These are phyloP conservation scores for Typha latifolia DNA, from an alignment of 176 grass and related monocot genomes.

Conservation along the genomic window DNA sequence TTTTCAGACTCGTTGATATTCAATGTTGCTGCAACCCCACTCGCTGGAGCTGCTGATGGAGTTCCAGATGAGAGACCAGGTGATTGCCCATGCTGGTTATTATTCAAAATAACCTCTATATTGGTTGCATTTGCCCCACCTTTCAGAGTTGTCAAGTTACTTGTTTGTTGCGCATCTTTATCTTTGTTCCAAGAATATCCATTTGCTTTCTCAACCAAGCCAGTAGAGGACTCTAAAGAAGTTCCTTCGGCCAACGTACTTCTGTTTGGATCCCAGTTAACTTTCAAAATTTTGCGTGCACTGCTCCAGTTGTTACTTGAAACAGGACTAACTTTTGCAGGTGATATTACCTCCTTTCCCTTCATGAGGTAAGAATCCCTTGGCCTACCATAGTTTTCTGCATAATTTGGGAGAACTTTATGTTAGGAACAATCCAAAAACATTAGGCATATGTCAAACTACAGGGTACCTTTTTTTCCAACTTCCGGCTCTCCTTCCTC, in stretches of 20 bases:
- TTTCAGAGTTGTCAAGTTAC: conserved; percentile 27
- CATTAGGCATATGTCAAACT: conserved; percentile 14
- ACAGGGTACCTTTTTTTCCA: conserved; percentile 49
- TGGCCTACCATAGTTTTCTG: conserved; percentile 43
- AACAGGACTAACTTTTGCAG: conserved; percentile 7
- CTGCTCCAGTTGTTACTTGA: conserved; percentile 41
- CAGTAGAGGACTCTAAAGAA: conserved; percentile 36
- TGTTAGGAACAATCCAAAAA: conserved; percentile 3
- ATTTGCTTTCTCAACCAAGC: conserved; percentile 26
- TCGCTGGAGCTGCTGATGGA: conserved; percentile 16
- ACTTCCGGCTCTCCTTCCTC: conserved; percentile 72
- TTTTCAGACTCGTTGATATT: conserved; percentile 67
- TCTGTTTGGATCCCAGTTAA: conserved; percentile 44
- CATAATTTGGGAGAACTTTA: conserved; percentile 21
- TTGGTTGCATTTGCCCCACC: conserved; percentile 24
- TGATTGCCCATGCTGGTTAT: conserved; percentile 20
- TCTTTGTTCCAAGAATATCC: conserved; percentile 24
- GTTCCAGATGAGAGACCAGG: conserved; percentile 26
- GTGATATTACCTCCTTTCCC: conserved; percentile 45
- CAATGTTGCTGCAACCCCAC: conserved; percentile 19
- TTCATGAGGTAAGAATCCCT: conserved; percentile 52
- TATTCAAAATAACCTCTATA: conserved; percentile 15
- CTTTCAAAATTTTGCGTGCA: conserved; percentile 39
- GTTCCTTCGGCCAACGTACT: conserved; percentile 37
- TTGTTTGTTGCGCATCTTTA: conserved; percentile 26